These are phyloP conservation scores for Chlorella sp. DNA, from an alignment of 139 green algal genomes.

Conservation along the genomic window DNA sequence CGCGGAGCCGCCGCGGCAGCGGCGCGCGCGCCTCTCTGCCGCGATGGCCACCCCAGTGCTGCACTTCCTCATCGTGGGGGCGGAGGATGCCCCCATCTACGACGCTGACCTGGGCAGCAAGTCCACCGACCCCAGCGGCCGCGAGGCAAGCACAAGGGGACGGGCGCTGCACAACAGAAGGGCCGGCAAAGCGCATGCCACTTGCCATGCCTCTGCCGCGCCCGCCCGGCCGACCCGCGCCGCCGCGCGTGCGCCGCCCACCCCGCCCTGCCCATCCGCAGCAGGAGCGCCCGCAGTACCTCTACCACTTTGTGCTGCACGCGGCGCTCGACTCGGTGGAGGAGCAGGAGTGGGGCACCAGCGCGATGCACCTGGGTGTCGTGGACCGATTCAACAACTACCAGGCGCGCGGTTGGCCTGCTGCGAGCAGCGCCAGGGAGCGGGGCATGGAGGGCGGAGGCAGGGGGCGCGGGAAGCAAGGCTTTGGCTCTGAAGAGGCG, in stretches of 20 bases:
- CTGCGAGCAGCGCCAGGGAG: neutral
- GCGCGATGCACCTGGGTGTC: conserved; percentile 79
- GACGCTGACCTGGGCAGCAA: conserved; percentile 72
- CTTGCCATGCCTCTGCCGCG: too few relatives aligned
- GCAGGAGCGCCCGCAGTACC: conserved; percentile 89
- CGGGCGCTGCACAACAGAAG: too few relatives aligned
- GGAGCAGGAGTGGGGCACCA: conserved; percentile 83
- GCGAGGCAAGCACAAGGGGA: too few relatives aligned
- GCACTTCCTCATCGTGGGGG: conserved; percentile 84
- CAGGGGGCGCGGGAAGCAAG: neutral
- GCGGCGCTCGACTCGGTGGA: conserved; percentile 92
- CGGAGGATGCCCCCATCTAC: conserved; percentile 82
- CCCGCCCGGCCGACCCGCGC: neutral
- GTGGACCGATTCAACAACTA: conserved; percentile 97
- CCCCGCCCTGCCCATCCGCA: neutral
- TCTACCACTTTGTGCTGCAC: conserved; percentile 98
- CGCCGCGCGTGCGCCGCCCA: neutral
- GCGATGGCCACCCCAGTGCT: conserved; percentile 56
- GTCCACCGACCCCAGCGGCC: conserved; percentile 7
- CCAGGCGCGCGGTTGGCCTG: conserved; percentile 19
- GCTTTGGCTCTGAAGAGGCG: neutral
- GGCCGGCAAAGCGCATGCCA: too few relatives aligned
- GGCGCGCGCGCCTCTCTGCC: too few relatives aligned
- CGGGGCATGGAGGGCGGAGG: neutral
- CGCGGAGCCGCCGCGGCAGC: too few relatives aligned